These are phyloP conservation scores for Endogone sp. DNA, from an alignment of 192 early-diverging fungal genomes.

Conservation along the genomic window DNA sequence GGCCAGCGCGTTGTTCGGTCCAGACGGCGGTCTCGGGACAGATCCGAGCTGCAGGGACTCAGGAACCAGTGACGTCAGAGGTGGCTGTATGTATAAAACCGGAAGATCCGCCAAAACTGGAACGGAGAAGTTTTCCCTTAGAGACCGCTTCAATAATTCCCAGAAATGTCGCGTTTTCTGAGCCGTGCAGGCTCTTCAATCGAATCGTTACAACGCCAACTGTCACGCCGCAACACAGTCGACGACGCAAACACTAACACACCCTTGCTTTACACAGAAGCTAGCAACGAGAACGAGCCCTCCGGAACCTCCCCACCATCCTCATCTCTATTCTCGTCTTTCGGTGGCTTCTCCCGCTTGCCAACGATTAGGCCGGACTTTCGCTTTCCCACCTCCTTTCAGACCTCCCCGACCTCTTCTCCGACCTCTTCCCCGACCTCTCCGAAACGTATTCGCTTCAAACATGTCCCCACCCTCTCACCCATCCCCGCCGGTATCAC, in stretches of 20 bases:
- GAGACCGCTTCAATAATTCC: too few species aligned
- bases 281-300: not conserved
- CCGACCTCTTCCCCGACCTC: not conserved
- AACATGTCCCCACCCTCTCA: not conserved
- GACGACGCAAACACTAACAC: not conserved
- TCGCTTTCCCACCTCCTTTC: not conserved
- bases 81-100: too few species aligned
- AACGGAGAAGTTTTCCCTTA: too few species aligned
- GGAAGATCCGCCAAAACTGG: too few species aligned
- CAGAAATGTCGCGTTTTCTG: conserved; percentile 1
- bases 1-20: too few species aligned
- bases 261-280: not conserved
- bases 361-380: not conserved
- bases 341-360: too few species aligned
- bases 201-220: not conserved
- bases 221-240: not conserved
- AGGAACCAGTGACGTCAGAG: too few species aligned
- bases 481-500: not conserved
- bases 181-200: conserved; percentile 2
- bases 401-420: not conserved
- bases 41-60: too few species aligned
- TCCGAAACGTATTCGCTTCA: not conserved
- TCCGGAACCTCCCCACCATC: not conserved
- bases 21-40: too few species aligned
- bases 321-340: not conserved